Evolutionary conservation across 257 asterid genomes (phyloP), one percentile per base, ranked within the genome.

Genomic region (Solanum stenotomum): DNA sequence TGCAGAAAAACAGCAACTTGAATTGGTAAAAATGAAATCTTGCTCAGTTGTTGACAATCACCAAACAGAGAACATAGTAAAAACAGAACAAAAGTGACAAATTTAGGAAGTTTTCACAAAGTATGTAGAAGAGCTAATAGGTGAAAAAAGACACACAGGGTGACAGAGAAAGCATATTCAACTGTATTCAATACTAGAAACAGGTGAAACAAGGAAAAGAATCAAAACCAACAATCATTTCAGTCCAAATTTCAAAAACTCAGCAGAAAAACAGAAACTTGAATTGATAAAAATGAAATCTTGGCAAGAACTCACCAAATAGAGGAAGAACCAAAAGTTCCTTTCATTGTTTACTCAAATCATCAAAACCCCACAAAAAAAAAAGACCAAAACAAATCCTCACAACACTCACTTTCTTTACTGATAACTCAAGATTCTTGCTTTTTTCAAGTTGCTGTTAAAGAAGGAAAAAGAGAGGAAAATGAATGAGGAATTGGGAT

Each of bases 271-370:
- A 44, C 35, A 34, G 42, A 56, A 88, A 59, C 84, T 65, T 63
- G 71, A n/a, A 11, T 10, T n/a, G 29, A n/a, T 63, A 68, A 88
- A 75, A 56, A 56, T 56, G 67, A 56, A 56, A 56, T 56, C 37
- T 44, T 33, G 65, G 68, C 90, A 87, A 89, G 77, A 87, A 94
- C 93, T 93, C 87, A 92, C 95, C 94, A 77, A 89, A 42, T 23
- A 87, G 82, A 89, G 23, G 52, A 82, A 84, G 86, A 91, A 87
- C 29, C 83, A 74, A 9, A 37, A 90, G 89, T 88, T 61, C 89
- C 85, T 89, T 85, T n/a, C 20, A 31, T 91, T 92, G 93, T 90
- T 85, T 91, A 78, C 85, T 12, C 38, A 90, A 90, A 85, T 85
- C 87, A 90, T 10, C 49, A 65, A 89, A 90, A 86, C 85, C 89